Evolutionary conservation across 257 asterid genomes (phyloP).

Genomic region (Verbena officinalis): DNA sequence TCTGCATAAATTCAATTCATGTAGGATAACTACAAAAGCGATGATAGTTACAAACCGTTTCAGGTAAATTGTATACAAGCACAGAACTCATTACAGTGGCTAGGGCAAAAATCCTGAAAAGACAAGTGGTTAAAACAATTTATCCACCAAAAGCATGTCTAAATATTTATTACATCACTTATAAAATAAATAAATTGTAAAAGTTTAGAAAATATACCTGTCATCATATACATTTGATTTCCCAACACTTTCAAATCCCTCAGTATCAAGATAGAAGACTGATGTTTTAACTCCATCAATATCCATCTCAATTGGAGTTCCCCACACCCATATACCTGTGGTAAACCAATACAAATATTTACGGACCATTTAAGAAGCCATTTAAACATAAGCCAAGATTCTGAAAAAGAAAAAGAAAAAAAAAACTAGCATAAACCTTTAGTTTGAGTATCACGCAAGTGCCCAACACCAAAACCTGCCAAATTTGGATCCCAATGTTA

Average conservation of each 20-base stretch:
- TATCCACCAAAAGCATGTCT: constrained; percentile 4
- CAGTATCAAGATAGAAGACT: constrained; percentile 93
- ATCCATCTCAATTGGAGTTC: constrained; percentile 73
- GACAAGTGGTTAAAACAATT: constrained; percentile 20
- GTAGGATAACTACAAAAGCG: constrained; percentile 7
- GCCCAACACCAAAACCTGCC: constrained; percentile 99
- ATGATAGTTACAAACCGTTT: constrained; percentile 69
- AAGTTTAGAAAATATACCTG: constrained; percentile 52
- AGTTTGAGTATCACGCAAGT: constrained; percentile 97
- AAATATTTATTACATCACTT: neutral
- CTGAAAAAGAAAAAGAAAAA: too few relatives aligned
- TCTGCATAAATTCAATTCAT: neutral
- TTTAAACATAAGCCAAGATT: constrained; percentile 10
- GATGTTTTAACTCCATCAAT: constrained; percentile 87
- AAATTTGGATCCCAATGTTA: constrained; percentile 28
- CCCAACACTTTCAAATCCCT: constrained; percentile 99
- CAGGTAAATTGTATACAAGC: constrained; percentile 94
- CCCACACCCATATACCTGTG: constrained; percentile 99
- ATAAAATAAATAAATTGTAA: neutral
- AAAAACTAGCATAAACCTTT: constrained; percentile 61
- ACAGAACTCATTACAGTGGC: constrained; percentile 97
- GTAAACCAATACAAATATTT: constrained; percentile 20
- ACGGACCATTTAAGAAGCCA: constrained; percentile 3
- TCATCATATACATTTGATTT: constrained; percentile 98
- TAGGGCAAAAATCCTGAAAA: constrained; percentile 85